Evolutionary conservation across 1,284 basidiomycete genomes (phyloP), one percentile per base, ranked within the genome.

Genomic region (Takashimella koratensis): DNA sequence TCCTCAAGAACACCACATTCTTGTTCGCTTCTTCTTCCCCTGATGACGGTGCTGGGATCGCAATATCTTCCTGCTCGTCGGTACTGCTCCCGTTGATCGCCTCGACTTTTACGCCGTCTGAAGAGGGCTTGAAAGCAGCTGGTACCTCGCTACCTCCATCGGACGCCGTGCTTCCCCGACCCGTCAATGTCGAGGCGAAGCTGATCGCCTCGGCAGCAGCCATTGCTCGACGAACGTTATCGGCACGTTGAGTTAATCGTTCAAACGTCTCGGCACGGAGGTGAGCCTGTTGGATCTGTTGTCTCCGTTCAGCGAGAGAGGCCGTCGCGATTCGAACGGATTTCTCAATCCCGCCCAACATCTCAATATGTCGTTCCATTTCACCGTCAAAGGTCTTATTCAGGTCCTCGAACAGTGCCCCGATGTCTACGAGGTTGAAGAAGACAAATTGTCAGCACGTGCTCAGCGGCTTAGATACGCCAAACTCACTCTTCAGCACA

Each of bases 291-390:
- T 86, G 82, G 27, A 94, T 86, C 62, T 90, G 86, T 62, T 86
- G 87, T 40, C 95, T 84, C 65, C 93, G 87, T 54, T 92, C 87
- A 0, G 93, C 86, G 5, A 99, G 83, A 60, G 93, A 87, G 53
- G 89, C 85, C 0, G 94, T 98, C 1, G 92, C 89, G 3, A 86
- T 85, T 45, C 90, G 87, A 8, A 98, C 83, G 64, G 93, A 87
- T 5, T 84, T 84, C 73, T 93, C 90, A 12, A 88, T 90, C 4
- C 87, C 83, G 56, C 90, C 88, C 25, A 98, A 82, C 12, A 84
- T 81, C 60, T 91, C 88, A 71, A 93, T 86, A 73, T 98, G 97
- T 39, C 82, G 77, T 67, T 88, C 86, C 63, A 97, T 83, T 73
- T 98, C 96, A 26, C 80, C 66, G 45, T 86, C 82, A 73, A 96